Evolutionary conservation across 345 rosid genomes (phyloP).

Genomic region (Eucalyptus erythrocorys): DNA sequence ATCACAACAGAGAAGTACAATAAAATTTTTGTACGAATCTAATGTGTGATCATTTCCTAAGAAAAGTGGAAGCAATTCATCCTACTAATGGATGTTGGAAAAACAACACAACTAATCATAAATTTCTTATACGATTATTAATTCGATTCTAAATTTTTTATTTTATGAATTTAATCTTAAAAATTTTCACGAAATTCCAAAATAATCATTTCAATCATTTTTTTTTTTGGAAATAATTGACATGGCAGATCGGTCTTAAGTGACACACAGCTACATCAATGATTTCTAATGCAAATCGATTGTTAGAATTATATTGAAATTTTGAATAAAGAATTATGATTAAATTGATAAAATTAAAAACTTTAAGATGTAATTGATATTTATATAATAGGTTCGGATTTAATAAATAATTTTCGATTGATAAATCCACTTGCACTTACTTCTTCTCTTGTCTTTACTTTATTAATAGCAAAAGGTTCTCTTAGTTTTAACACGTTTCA

Average conservation of each 20-base stretch:
- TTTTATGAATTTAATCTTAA: neutral
- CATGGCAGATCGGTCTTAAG: neutral
- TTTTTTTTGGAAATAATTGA: neutral
- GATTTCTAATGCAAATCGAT: accelerated
- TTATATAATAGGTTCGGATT: neutral
- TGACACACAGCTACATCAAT: accelerated
- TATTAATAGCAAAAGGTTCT: neutral
- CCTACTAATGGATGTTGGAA: neutral
- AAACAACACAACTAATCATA: neutral
- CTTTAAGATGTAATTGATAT: neutral
- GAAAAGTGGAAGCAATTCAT: neutral
- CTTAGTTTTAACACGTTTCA: neutral
- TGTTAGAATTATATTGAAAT: neutral
- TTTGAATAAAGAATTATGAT: neutral
- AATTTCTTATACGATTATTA: neutral
- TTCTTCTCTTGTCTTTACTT: neutral
- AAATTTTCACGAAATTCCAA: accelerated
- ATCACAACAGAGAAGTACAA: neutral
- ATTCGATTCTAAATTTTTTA: neutral
- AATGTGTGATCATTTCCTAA: neutral
- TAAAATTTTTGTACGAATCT: neutral
- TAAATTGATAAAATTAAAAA: neutral
- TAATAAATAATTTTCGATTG: neutral
- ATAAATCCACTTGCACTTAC: neutral
- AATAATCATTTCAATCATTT: neutral